Percentiles rank a stretch among this genome's conserved stretches.
Evolutionary conservation across 257 asterid species (phyloP).

Genomic region (Nyctanthes arbortristis): DNA sequence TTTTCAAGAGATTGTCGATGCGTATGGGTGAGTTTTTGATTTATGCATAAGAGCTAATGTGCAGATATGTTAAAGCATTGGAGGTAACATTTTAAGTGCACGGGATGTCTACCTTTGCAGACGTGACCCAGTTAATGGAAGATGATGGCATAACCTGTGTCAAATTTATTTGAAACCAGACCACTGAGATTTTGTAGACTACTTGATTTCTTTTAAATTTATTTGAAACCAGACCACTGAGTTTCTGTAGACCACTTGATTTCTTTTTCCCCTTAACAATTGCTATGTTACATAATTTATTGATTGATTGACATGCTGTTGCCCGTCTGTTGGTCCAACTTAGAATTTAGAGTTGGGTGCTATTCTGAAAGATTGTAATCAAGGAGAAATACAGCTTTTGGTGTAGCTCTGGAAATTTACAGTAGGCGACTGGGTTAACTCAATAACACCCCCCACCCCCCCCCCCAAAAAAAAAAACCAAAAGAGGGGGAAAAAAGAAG

Average conservation of each 20-base stretch:
- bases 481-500: background rate
- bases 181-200: slow-evolving; percentile 1
- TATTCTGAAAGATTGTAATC: background rate
- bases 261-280: too few species aligned
- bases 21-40: slow-evolving; percentile 85
- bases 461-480: too few species aligned
- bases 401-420: background rate
- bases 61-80: background rate
- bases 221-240: too few species aligned
- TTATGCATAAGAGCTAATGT: slow-evolving; percentile 8
- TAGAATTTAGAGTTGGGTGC: slow-evolving; percentile 8
- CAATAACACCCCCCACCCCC: too few species aligned
- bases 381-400: background rate
- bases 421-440: slow-evolving; percentile 5
- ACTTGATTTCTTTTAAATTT: background rate
- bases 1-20: slow-evolving; percentile 94
- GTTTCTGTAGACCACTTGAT: too few species aligned
- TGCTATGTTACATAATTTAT: too few species aligned
- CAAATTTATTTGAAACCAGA: slow-evolving; percentile 6
- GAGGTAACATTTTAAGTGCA: background rate
- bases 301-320: slow-evolving; percentile 2
- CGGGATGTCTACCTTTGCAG: background rate
- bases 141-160: background rate
- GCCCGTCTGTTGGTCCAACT: background rate
- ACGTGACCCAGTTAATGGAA: slow-evolving; percentile 13